Conservation (phyloP, 768 basidiomycete species). For the Xerocomellus dryophilus region DNA sequence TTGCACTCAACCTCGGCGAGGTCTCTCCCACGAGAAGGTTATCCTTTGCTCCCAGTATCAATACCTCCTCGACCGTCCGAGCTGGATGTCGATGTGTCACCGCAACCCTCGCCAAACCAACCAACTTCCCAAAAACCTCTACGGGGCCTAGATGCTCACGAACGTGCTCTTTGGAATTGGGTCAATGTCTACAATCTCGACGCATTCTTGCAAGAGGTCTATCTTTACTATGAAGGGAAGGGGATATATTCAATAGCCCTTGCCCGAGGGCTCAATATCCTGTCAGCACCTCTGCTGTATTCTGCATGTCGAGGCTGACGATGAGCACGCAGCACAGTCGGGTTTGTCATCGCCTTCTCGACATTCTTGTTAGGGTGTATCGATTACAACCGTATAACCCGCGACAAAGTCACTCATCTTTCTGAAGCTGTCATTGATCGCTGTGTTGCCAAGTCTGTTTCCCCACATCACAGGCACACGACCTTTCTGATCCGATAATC, state of each 20-base stretch:
- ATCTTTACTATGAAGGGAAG: conserved; percentile 94
- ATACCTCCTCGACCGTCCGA: conserved; percentile 68
- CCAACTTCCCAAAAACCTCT: conserved; percentile 41
- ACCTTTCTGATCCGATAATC: conserved; percentile 14
- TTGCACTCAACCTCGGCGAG: conserved; percentile 49
- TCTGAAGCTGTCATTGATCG: conserved; percentile 78
- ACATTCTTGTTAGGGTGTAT: conserved; percentile 94
- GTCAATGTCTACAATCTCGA: conserved; percentile 98
- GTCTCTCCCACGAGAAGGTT: conserved; percentile 37
- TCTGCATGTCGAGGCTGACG: conserved; percentile 22
- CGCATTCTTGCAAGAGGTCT: conserved; percentile 91
- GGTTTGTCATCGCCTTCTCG: conserved; percentile 98
- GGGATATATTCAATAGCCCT: conserved; percentile 95
- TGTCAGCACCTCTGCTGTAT: conserved; percentile 58
- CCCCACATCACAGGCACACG: background rate
- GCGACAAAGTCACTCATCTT: conserved; percentile 63
- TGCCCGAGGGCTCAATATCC: conserved; percentile 84
- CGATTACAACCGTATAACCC: conserved; percentile 80
- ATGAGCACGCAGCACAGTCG: conserved; percentile 71
- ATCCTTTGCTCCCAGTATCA: conserved; percentile 40
- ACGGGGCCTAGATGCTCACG: conserved; percentile 77
- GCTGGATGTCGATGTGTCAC: conserved; percentile 41
- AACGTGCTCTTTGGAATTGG: conserved; percentile 97
- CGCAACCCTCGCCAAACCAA: conserved; percentile 20
- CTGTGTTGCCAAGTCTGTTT: conserved; percentile 78